Evolutionary conservation across 345 rosid genomes (phyloP), one percentile per base, ranked within the genome.

Genomic region (Ailanthus altissimus): DNA sequence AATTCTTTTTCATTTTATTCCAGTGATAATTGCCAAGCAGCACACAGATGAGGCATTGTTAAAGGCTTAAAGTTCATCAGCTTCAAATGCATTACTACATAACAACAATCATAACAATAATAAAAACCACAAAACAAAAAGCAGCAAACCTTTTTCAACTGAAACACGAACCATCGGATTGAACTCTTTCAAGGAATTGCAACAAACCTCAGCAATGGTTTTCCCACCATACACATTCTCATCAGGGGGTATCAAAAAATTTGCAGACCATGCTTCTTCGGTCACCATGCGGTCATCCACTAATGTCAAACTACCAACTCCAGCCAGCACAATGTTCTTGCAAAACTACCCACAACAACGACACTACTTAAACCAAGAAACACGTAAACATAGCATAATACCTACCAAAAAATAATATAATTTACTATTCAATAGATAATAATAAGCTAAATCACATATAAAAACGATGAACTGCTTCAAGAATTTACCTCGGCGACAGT

Each of bases 241-340:
- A 56, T 91, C 89, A 15, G 92, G 92, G 0, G 88, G 88, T 28
- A 96, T 84, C 82, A 96, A 83, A 75, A 96, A 93, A 83, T 91
- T 96, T 8, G 97, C 94, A 62, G 88, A 87, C 73, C 88, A 73
- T 45, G 89, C 82, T 51, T 87, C 90, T 78, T 91, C 92, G 6
- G 84, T 85, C 23, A 90, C 91, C 51, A 79, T 63, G 15, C 97
- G 83, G 76, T 91, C 93, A 83, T 96, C 99, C 84, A 93, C 85
- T 73, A 93, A 74, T 3, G 98, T 93, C 87, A 96, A 75, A 79
- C 92, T 89, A 40, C 99, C 97, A 66, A 96, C 93, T 82, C 99
- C 99, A 13, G 98, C 97, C 78, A 92, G 83, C 5, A 93, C 99
- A 77, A 96, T 88, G 84, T 96, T 96, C 88, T 96, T 96, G 90